Conservation (phyloP, 805 yeast genomes). For the Zygotorulaspora florentina region DNA sequence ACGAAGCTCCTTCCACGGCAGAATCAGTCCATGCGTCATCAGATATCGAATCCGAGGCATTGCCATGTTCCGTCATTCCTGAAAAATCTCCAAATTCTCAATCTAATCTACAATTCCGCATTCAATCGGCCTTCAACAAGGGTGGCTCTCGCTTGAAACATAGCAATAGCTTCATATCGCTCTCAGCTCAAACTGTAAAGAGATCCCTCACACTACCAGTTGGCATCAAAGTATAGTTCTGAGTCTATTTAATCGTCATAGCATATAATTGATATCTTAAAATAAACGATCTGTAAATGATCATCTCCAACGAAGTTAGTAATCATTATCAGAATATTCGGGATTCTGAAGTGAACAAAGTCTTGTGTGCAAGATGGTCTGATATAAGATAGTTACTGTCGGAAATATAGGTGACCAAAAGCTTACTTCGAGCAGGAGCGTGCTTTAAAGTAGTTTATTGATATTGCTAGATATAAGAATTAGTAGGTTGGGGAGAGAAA, state of each 20-base stretch:
- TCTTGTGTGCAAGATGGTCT: neutral
- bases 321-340: no score
- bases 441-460: no score
- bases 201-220: constrained; percentile 33
- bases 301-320: no score
- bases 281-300: no score
- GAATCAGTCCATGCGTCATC: neutral
- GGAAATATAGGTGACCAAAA: neutral
- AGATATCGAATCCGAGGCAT: neutral
- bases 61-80: neutral
- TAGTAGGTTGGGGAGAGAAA: neutral
- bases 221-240: constrained; percentile 25
- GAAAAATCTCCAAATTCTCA: constrained; percentile 3
- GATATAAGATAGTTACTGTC: neutral
- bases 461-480: no score
- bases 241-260: no score
- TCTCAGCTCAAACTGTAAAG: constrained; percentile 17
- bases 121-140: constrained; percentile 12
- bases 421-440: no score
- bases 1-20: constrained; percentile 12
- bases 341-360: no score
- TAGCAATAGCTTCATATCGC: constrained; percentile 19
- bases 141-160: constrained; percentile 5
- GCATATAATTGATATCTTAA: no score
- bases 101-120: neutral